phyloP scores from a whole-genome alignment of 2,329 filamentous ascomycete species.

The Dothiorella sarmentorum region DNA sequence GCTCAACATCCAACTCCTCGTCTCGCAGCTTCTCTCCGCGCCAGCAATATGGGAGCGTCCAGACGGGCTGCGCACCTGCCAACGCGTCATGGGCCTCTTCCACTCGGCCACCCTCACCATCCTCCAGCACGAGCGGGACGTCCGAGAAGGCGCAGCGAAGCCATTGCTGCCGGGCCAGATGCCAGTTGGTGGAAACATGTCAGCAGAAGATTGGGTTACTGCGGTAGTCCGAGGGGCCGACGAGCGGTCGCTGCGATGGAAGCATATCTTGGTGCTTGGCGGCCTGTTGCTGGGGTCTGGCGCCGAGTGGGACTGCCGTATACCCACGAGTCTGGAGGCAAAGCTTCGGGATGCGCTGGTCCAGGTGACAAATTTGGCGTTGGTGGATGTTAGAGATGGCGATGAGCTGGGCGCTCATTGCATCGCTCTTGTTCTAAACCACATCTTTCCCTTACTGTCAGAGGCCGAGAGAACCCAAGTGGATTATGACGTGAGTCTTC shows the following conservation, averaged over 20 bases:
- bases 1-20: conserved; percentile 69
- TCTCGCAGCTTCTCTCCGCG: conserved; percentile 67
- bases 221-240: conserved; percentile 59
- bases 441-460: conserved; percentile 70
- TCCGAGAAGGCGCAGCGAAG: conserved; percentile 28
- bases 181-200: conserved; percentile 44
- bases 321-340: conserved; percentile 58
- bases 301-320: conserved; percentile 49
- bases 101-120: conserved; percentile 62
- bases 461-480: conserved; percentile 57
- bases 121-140: conserved; percentile 45
- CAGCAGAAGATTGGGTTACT: conserved; percentile 56
- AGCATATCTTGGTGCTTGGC: conserved; percentile 75
- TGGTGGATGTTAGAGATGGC: conserved; percentile 55
- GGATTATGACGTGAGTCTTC: conserved; percentile 54
- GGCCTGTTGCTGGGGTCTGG: conserved; percentile 77
- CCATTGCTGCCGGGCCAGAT: conserved; percentile 28
- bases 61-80: conserved; percentile 59
- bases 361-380: conserved; percentile 70
- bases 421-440: conserved; percentile 70
- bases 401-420: conserved; percentile 47
- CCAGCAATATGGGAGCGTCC: conserved; percentile 67
- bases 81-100: conserved; percentile 67
- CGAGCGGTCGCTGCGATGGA: conserved; percentile 67
- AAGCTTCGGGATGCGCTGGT: conserved; percentile 72